phyloP scores from a whole-genome alignment of 495 filamentous ascomycete genomes.

The Apodospora peruviana region DNA sequence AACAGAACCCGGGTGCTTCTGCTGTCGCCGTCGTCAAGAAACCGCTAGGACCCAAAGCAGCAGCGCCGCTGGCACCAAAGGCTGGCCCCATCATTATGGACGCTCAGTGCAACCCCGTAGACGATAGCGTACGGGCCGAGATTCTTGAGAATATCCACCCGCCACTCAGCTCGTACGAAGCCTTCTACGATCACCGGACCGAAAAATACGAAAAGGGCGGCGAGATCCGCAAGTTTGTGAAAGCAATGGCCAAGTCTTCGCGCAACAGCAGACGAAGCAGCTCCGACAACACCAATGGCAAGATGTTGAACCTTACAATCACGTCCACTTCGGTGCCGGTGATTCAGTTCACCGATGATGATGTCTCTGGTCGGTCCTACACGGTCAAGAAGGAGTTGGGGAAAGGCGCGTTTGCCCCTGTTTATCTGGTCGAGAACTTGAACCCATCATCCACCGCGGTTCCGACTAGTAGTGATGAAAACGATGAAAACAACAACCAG shows the following conservation, averaged over 20 bases:
- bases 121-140: conserved; percentile 61
- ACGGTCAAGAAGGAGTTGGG: conserved; percentile 83
- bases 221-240: conserved; percentile 77
- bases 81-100: conserved; percentile 71
- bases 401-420: conserved; percentile 87
- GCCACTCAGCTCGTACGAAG: conserved; percentile 64
- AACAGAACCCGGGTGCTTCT: too few relatives aligned
- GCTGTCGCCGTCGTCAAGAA: conserved; percentile 5
- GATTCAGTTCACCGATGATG: conserved; percentile 59
- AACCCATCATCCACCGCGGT: conserved; percentile 36
- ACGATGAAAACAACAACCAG: conserved; percentile 15
- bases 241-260: conserved; percentile 54
- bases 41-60: conserved; percentile 1
- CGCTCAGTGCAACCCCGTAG: conserved; percentile 78
- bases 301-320: conserved; percentile 44
- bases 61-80: neutral
- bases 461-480: conserved; percentile 36
- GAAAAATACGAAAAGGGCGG: conserved; percentile 53
- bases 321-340: conserved; percentile 44
- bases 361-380: conserved; percentile 47
- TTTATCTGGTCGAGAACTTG: conserved; percentile 84
- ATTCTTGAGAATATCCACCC: conserved; percentile 70
- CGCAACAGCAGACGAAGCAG: conserved; percentile 47
- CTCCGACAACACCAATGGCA: conserved; percentile 39
- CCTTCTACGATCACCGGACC: conserved; percentile 64